These are phyloP conservation scores for Uncinocarpus reesii DNA, from an alignment of 2,329 filamentous ascomycete species.

Conservation along the genomic window DNA sequence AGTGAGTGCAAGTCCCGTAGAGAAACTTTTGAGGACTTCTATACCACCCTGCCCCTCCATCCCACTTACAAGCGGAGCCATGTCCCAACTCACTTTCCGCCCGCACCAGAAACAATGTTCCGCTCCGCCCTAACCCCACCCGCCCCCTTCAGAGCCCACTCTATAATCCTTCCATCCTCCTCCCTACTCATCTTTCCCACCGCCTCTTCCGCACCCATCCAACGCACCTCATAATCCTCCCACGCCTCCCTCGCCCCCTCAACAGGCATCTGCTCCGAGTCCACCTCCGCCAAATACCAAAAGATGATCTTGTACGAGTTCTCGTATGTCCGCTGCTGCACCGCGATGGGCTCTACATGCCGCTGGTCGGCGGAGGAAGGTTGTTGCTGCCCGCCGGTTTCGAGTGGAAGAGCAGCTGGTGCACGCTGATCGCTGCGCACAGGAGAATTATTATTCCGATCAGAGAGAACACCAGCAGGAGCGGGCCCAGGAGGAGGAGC, in stretches of 20 bases:
- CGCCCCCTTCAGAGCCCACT: conserved; percentile 6
- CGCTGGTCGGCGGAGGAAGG: background rate
- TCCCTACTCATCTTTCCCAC: background rate
- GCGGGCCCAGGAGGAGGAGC: conserved; percentile 4
- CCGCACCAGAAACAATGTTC: background rate
- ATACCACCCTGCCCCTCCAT: too few species aligned
- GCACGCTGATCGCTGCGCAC: background rate
- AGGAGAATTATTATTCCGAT: conserved; percentile 3
- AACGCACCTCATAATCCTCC: conserved; percentile 10
- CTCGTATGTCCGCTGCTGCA: conserved; percentile 2
- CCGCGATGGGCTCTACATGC: conserved; percentile 9
- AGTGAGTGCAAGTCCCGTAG: too few species aligned
- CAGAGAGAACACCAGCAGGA: conserved; percentile 1
- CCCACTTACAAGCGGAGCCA: too few species aligned
- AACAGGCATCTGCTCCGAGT: background rate
- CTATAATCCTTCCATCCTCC: conserved; percentile 6
- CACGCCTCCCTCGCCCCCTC: background rate
- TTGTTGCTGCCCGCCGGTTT: background rate
- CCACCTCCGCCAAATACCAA: conserved; percentile 15
- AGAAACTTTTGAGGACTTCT: too few species aligned
- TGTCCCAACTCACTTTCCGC: background rate
- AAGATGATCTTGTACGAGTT: conserved; percentile 15
- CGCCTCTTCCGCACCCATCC: conserved; percentile 5
- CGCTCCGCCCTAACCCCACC: background rate
- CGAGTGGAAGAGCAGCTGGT: background rate